Evolutionary conservation across 2,329 filamentous ascomycete species (phyloP), one percentile per base, ranked within the genome.

Genomic region (Anthostomella pinea): DNA sequence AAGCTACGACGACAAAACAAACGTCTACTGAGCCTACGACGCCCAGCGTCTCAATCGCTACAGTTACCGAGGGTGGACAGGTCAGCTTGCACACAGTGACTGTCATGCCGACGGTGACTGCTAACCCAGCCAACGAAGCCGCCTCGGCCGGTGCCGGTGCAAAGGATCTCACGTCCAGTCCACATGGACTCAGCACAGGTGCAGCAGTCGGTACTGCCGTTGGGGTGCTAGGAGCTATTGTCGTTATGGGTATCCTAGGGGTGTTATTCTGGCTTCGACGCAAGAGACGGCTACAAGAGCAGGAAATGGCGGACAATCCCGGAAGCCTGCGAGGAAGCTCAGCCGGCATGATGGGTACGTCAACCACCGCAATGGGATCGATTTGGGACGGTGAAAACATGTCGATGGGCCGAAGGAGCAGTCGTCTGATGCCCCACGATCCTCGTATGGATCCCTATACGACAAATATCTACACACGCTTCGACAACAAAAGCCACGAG

Each of bases 381-480:
- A 48, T 59, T 19, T 67, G 62, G 61, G 64, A 66, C 17, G 57
- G 51, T 11, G 61, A 64, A 34, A 54, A 56, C 29, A 52, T 49
- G 10, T 67, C 67, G 3, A 64, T 63, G 6, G 65, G 69, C 25
- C 70, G 75, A 38, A 70, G 72, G 38, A 75, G 68, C 45, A 75
- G 73, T 54, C 65, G 67, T 28, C 56, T 81, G 35, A 71, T 76
- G 66, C 73, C 76, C 7, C 71, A 81, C 35, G 79, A 83, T 52
- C 79, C 79, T 20, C 69, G 79, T 28, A 73, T 83, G 65, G 75
- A 83, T 50, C 79, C 79, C 1, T 80, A 75, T 43, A 70, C 74
- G 30, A 68, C 70, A 22, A 73, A 72, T 13, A 63, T 81, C 9
- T 83, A 81, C 54, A 63, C 66, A 27, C 67, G 73, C 13, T 63